Evolutionary conservation across 805 yeast species (phyloP).

Genomic region (Saturnispora sekii): DNA sequence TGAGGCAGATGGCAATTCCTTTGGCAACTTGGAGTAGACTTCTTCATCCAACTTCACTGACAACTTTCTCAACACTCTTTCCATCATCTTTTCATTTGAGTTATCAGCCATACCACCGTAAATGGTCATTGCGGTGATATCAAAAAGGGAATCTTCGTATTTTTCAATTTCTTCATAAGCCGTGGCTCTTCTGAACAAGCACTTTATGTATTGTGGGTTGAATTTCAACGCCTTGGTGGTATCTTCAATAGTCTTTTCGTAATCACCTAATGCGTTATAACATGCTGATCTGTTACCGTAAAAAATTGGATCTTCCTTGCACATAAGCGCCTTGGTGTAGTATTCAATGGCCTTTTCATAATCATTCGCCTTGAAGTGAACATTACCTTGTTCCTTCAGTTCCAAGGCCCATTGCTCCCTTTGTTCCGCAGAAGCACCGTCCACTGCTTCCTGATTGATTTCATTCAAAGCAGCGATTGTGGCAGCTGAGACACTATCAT

Average conservation of each 20-base stretch:
- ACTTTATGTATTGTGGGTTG: conserved; percentile 86
- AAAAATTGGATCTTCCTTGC: conserved; percentile 77
- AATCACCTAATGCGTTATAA: conserved; percentile 70
- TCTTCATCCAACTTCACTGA: conserved; percentile 65
- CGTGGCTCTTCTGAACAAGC: conserved; percentile 85
- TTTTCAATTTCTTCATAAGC: conserved; percentile 78
- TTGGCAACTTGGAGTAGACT: conserved; percentile 40
- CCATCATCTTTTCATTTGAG: conserved; percentile 70
- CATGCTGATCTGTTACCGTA: conserved; percentile 97
- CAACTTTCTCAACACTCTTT: conserved; percentile 74
- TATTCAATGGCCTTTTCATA: conserved; percentile 68
- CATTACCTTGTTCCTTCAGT: conserved; percentile 86
- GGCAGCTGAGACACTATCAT: conserved; percentile 33
- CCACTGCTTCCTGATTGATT: conserved; percentile 37
- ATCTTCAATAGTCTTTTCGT: conserved; percentile 79
- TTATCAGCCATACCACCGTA: conserved; percentile 71
- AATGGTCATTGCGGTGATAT: conserved; percentile 80
- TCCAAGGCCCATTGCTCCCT: conserved; percentile 59
- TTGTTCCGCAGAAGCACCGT: conserved; percentile 37
- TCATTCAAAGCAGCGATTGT: conserved; percentile 45
- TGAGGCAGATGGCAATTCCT: conserved; percentile 70
- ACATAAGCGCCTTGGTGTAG: conserved; percentile 67
- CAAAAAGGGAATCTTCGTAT: conserved; percentile 81
- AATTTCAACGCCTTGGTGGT: conserved; percentile 77
- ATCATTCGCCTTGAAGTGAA: conserved; percentile 58